Evolutionary conservation across 345 rosid genomes (phyloP).

Genomic region (Citrus medica): DNA sequence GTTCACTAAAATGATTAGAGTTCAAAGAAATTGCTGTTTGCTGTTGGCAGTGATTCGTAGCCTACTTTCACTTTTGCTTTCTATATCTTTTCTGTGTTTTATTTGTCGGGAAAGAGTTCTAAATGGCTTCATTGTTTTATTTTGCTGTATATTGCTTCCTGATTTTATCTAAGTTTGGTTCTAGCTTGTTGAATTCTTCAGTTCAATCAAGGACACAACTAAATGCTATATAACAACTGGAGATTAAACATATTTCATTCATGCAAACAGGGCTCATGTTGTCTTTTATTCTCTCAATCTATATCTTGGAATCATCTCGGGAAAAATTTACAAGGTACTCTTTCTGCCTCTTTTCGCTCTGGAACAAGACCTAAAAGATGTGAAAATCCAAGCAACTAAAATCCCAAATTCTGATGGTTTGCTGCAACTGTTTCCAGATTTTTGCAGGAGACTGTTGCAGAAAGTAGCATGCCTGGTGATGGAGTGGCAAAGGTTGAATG

Average conservation of each 20-base stretch:
- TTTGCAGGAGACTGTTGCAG: conserved; percentile 82
- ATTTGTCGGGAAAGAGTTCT: neutral
- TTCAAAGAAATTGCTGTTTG: neutral
- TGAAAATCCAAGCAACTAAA: neutral
- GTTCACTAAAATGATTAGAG: neutral
- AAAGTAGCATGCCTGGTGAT: conserved; percentile 58
- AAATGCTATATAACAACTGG: neutral
- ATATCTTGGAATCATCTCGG: conserved; percentile 84
- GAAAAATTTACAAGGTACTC: conserved; percentile 78
- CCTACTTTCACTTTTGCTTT: neutral
- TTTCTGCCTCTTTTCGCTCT: neutral
- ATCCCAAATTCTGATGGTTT: conserved; percentile 1
- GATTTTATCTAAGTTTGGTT: neutral
- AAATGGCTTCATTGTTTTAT: neutral
- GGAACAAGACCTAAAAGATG: neutral
- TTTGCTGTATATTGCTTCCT: neutral
- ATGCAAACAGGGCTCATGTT: conserved; percentile 67
- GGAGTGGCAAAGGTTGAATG: conserved; percentile 84
- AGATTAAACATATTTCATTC: conserved; percentile 3
- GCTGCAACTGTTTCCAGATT: conserved; percentile 46
- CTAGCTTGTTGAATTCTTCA: neutral
- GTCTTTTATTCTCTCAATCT: conserved; percentile 83
- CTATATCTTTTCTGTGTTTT: neutral
- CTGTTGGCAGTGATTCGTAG: neutral
- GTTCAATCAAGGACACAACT: neutral